Conservation (phyloP, 345 rosid genomes). For the Bretschneidera sinensis region DNA sequence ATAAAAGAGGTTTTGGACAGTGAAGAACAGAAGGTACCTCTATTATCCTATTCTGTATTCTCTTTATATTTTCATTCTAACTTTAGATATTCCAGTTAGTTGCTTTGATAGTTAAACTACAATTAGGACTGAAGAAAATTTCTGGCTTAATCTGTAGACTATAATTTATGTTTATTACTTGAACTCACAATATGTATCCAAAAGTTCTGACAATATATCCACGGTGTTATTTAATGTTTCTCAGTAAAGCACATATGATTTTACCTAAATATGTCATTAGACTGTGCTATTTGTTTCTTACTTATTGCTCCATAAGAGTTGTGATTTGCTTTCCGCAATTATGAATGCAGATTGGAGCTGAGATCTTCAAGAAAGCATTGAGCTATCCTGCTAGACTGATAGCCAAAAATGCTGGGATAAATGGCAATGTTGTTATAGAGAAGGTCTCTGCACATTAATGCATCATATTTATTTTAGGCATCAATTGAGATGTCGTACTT, state of each 20-base stretch:
- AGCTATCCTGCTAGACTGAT: conserved; percentile 71
- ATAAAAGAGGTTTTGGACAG: conserved; percentile 66
- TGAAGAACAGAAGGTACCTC: conserved; percentile 70
- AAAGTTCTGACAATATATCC: background rate
- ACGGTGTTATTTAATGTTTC: background rate
- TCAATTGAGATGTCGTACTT: background rate
- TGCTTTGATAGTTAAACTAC: background rate
- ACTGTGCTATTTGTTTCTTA: background rate
- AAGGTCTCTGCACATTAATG: conserved; percentile 38
- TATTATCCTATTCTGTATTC: background rate
- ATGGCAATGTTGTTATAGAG: conserved; percentile 69
- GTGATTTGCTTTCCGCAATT: background rate
- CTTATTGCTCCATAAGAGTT: background rate
- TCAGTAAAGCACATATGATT: background rate
- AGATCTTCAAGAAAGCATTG: conserved; percentile 79
- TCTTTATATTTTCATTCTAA: background rate
- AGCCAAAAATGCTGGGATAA: conserved; percentile 83
- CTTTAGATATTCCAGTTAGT: background rate
- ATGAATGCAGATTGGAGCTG: conserved; percentile 71
- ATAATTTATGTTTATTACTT: too few relatives aligned
- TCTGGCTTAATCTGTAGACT: background rate
- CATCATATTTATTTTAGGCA: conserved; percentile 2
- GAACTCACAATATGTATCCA: too few relatives aligned
- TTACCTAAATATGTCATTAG: background rate
- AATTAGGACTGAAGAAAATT: background rate